phyloP scores from a whole-genome alignment of 2,329 filamentous ascomycete species.

The Aspergillus awamori region DNA sequence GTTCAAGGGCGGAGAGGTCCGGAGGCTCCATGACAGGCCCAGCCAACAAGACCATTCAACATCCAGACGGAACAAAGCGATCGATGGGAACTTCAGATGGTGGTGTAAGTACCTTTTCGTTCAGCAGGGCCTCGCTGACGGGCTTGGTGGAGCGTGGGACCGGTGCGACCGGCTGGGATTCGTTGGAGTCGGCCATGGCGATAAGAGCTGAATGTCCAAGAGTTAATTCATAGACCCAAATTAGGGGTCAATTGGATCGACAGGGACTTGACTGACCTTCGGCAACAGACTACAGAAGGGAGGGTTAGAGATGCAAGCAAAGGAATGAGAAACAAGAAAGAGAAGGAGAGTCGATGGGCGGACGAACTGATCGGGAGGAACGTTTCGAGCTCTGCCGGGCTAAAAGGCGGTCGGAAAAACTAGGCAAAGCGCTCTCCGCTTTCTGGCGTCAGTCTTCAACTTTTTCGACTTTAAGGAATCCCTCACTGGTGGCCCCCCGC shows the following conservation, averaged over 20 bases:
- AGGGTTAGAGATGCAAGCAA: conserved; percentile 18
- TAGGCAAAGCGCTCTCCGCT: conserved; percentile 24
- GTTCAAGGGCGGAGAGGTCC: background rate
- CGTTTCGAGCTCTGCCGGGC: conserved; percentile 29
- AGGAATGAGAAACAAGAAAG: conserved; percentile 29
- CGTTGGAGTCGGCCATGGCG: conserved; percentile 60
- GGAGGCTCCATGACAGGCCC: background rate
- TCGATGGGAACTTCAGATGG: background rate
- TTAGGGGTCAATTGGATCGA: background rate
- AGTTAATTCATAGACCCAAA: conserved; percentile 18
- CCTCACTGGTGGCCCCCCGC: background rate
- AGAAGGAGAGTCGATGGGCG: conserved; percentile 18
- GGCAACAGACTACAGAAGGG: conserved; percentile 19
- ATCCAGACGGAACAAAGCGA: background rate
- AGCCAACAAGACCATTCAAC: background rate
- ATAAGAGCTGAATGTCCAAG: conserved; percentile 21
- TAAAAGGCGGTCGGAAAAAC: conserved; percentile 46
- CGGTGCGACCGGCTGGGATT: conserved; percentile 65
- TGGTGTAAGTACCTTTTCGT: conserved; percentile 82
- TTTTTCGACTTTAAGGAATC: conserved; percentile 21
- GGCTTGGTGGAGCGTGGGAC: conserved; percentile 73
- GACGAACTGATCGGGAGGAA: conserved; percentile 20
- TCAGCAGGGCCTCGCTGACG: conserved; percentile 95
- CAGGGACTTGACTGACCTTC: conserved; percentile 19
- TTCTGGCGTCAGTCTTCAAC: conserved; percentile 17